Conservation (phyloP, 2,329 filamentous ascomycete species). For the Claviceps fusiformis region DNA sequence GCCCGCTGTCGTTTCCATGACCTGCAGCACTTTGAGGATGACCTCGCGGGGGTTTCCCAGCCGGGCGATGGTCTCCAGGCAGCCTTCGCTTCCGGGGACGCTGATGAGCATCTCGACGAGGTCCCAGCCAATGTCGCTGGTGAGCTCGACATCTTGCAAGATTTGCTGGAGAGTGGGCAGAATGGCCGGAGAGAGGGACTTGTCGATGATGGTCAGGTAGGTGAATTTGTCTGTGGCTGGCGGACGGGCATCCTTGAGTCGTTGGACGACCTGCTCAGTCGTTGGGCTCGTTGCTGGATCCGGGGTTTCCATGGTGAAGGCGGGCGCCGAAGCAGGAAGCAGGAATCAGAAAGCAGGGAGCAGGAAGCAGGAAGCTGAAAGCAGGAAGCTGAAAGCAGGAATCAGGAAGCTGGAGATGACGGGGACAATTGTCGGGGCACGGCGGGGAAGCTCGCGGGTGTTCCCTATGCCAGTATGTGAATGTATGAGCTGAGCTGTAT, state of each 20-base stretch:
- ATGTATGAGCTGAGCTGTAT: no score
- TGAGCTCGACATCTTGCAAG: slow-evolving; percentile 53
- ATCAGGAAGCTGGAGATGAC: no score
- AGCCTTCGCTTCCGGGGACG: slow-evolving; percentile 53
- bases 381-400: neutral
- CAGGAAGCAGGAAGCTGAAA: no score
- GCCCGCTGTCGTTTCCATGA: slow-evolving; percentile 40
- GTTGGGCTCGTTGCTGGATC: slow-evolving; percentile 15
- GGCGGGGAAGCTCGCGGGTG: neutral
- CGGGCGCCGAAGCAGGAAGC: no score
- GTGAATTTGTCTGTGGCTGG: slow-evolving; percentile 54
- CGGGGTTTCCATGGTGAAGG: slow-evolving; percentile 2
- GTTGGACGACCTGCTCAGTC: slow-evolving; percentile 27
- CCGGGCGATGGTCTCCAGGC: slow-evolving; percentile 60
- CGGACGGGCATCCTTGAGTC: slow-evolving; percentile 34
- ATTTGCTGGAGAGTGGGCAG: slow-evolving; percentile 56
- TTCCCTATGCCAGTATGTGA: no score
- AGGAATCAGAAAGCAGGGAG: no score
- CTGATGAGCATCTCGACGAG: slow-evolving; percentile 61
- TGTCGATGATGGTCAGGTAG: slow-evolving; percentile 66
- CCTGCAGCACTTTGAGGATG: slow-evolving; percentile 66
- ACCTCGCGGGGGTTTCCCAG: slow-evolving; percentile 72
- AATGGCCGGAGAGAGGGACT: slow-evolving; percentile 53
- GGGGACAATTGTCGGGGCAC: no score
- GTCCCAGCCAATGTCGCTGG: slow-evolving; percentile 73